These are phyloP conservation scores for Megacollybia platyphylla DNA, from an alignment of 1,284 basidiomycete species.

Conservation along the genomic window DNA sequence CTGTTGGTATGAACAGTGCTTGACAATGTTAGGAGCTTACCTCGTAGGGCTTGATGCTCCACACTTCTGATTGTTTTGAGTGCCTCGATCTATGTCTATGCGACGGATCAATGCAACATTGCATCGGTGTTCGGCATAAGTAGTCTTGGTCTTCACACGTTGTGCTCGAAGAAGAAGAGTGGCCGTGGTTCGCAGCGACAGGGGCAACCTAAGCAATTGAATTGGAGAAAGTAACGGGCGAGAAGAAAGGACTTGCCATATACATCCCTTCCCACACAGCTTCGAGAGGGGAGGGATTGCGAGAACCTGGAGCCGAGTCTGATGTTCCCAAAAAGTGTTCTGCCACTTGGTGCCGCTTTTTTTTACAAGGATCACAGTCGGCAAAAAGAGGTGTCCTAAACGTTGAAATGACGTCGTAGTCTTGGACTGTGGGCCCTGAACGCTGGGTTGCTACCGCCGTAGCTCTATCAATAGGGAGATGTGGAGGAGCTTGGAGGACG, in stretches of 20 bases:
- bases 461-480: conserved; percentile 33
- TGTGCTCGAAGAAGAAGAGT: not conserved
- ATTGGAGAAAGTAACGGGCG: not conserved
- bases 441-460: conserved; percentile 25
- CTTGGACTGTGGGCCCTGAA: conserved; percentile 37
- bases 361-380: conserved; percentile 18
- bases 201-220: not conserved
- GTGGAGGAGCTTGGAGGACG: conserved; percentile 27
- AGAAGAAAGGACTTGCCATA: conserved; percentile 23
- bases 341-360: conserved; percentile 23
- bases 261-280: conserved; percentile 46
- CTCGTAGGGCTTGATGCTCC: conserved; percentile 1
- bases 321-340: conserved; percentile 15
- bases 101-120: conserved; percentile 23
- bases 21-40: not conserved
- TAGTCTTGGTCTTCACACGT: conserved; percentile 14
- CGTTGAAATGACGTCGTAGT: conserved; percentile 23
- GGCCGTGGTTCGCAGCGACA: not conserved
- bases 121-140: conserved; percentile 25
- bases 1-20: not conserved
- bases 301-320: conserved; percentile 17
- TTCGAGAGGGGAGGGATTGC: conserved; percentile 20
- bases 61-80: not conserved
- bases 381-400: conserved; percentile 31
- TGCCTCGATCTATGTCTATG: conserved; percentile 9